Evolutionary conservation across 2,329 filamentous ascomycete genomes (phyloP), one percentile per base, ranked within the genome.

Genomic region (Alternaria burnsii): DNA sequence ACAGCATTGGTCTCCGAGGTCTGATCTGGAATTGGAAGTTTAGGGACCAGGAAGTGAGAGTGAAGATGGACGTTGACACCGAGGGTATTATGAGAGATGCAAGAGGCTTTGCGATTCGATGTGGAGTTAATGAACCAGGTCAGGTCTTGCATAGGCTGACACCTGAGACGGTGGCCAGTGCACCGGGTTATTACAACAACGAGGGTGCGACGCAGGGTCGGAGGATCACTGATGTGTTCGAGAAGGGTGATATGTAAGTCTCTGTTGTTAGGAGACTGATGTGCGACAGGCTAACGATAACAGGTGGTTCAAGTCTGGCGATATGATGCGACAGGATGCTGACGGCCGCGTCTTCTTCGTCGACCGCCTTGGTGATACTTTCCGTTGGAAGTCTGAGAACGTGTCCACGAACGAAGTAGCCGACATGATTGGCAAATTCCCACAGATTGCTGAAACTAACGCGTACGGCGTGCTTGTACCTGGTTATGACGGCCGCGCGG

Each of bases 351-450:
- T 78, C 30, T 79, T 71, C 67, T 79, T 79, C 58, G 75, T 78
- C 36, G 77, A 79, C 53, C 73, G 77, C 42, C 66, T 79, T 7
- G 77, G 77, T 51, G 77, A 79, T 50, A 79, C 77, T 4, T 79
- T 78, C 63, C 75, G 77, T 51, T 80, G 78, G 78, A 81, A 78
- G 59, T 79, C 79, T 3, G 80, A 83, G 66, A 83, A 83, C 65
- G 79, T 83, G 4, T 81, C 80, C 1, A 82, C 81, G 5, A 80
- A 77, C 48, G 81, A 83, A 67, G 80, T 84, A 10, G 70, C 75
- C 43, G 79, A 82, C 52, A 74, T 79, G 38, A 51, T 83, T 2
- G 79, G 80, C 30, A 67, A 68, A n/a, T 80, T 75, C 52, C 71
- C 76, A 1, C 76, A 80, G 46, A 69, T 83, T 6, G 78, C 77